Evolutionary conservation across 2,329 filamentous ascomycete genomes (phyloP).

Genomic region (Pseudomassariella vexata): DNA sequence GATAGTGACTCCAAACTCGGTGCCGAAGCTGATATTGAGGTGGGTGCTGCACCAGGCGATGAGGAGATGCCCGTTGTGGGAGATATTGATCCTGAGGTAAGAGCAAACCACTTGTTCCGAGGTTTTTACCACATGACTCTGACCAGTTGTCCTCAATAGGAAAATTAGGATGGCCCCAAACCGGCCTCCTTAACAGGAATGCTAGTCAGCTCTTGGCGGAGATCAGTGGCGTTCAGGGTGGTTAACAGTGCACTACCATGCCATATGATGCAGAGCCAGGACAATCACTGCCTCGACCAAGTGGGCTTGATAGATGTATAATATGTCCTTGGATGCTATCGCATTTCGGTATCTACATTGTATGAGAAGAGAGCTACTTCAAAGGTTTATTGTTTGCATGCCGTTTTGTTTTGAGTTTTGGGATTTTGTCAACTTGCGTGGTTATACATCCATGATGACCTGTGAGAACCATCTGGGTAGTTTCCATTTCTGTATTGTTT

Average conservation of each 20-base stretch:
- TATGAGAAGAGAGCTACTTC: too few species aligned
- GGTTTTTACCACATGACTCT: too few species aligned
- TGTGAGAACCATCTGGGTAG: too few species aligned
- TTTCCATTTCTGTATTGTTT: too few species aligned
- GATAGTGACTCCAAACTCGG: slow-evolving; percentile 13
- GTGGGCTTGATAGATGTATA: too few species aligned
- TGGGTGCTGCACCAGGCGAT: slow-evolving; percentile 12
- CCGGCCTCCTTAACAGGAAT: slow-evolving; percentile 14
- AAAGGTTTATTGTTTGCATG: too few species aligned
- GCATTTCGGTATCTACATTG: too few species aligned
- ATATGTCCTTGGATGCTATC: too few species aligned
- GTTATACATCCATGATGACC: too few species aligned
- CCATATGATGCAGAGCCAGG: too few species aligned
- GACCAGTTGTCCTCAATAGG: slow-evolving; percentile 23
- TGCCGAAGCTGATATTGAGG: slow-evolving; percentile 14
- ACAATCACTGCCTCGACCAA: too few species aligned
- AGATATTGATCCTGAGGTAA: slow-evolving; percentile 17
- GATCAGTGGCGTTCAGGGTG: slow-evolving; percentile 15
- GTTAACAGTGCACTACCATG: too few species aligned
- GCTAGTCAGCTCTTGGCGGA: slow-evolving; percentile 17
- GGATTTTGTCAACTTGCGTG: neutral
- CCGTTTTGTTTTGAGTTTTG: neutral
- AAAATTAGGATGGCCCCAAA: slow-evolving; percentile 19
- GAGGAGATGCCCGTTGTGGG: slow-evolving; percentile 8
- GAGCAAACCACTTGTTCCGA: slow-evolving; percentile 1